A percentile compares a stretch with the other conserved stretches of the same genome.
These are phyloP conservation scores for Cystofilobasidium capitatum DNA, from an alignment of 768 basidiomycete genomes.

Conservation along the genomic window DNA sequence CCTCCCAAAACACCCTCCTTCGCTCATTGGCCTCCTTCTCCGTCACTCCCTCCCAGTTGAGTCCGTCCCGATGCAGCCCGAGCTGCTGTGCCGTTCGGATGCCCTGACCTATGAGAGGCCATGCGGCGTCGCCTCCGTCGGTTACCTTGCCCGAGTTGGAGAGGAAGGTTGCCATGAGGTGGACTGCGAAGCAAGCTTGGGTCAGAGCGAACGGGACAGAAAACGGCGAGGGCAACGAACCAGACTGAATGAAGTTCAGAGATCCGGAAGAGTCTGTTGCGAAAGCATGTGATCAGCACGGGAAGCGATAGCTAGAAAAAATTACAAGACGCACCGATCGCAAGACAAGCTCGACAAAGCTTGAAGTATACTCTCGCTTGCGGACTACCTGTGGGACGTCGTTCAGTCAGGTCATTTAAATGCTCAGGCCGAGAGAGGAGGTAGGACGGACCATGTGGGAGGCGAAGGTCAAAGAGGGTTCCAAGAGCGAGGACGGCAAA, in stretches of 20 bases:
- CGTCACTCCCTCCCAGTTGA: not conserved
- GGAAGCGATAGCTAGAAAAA: not conserved
- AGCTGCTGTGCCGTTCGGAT: not conserved
- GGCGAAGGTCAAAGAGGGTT: not conserved
- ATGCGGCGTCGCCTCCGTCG: not conserved
- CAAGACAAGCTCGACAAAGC: not conserved
- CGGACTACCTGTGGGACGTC: not conserved
- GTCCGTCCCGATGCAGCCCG: not conserved
- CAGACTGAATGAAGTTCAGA: not conserved
- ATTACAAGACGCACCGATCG: not conserved
- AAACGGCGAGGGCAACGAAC: too few species aligned
- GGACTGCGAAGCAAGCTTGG: too few species aligned
- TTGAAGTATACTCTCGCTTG: not conserved
- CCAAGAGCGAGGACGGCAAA: not conserved
- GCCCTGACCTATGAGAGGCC: not conserved
- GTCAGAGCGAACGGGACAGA: too few species aligned
- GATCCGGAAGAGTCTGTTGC: not conserved
- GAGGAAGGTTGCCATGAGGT: not conserved
- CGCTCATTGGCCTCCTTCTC: not conserved
- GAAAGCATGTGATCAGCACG: not conserved
- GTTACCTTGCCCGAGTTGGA: not conserved
- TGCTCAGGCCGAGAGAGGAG: not conserved
- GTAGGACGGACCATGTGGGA: not conserved
- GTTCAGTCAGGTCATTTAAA: not conserved
- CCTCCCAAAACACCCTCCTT: not conserved